Evolutionary conservation across 306 rosid genomes (phyloP), one percentile per base, ranked within the genome.

Genomic region (Vigna radiata): DNA sequence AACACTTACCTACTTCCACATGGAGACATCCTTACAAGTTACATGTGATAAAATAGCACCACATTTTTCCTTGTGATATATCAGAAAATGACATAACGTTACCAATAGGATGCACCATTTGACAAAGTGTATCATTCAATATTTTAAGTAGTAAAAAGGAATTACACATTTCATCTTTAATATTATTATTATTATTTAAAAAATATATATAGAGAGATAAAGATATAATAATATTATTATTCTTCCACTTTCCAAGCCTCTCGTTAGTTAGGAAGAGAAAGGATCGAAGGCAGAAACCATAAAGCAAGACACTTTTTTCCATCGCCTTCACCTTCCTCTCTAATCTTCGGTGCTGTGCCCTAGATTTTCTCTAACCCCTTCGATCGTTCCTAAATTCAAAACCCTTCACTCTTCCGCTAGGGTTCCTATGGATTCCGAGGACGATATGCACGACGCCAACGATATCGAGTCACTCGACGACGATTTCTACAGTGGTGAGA

Each of bases 401-500:
- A 15, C 58, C 15, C 58, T 12, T 29, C 17, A 47, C 11, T 47
- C 33, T 8, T 6, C 12, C n/a, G 47, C 44, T 80, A 65, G 77
- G 79, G 83, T 83, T 83, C 62, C 33, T 59, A 84, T 84, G 87
- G 87, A 84, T 67, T 84, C 84, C 31, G 84, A 80, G 18, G 87
- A 84, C 19, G 84, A 84, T 76, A 79, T 79, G 93, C 98, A 91
- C 81, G 96, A 91, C 68, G 96, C 98, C 60, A 82, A 90, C 80
- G 97, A 91, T 60, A 65, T 86, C 4, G 97, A 90, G 67, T 88
- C 92, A 27, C 71, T 87, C 12, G 94, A 90, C 6, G 97, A 93
- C 23, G 97, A 88, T 81, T 91, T 91, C 86, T 91, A 93, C 86
- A 87, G 98, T 84, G 98, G 96, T 23, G 90, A 88, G 43, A 85